These are phyloP conservation scores for Entonaema liquescens DNA, from an alignment of 495 filamentous ascomycete genomes.

Conservation along the genomic window DNA sequence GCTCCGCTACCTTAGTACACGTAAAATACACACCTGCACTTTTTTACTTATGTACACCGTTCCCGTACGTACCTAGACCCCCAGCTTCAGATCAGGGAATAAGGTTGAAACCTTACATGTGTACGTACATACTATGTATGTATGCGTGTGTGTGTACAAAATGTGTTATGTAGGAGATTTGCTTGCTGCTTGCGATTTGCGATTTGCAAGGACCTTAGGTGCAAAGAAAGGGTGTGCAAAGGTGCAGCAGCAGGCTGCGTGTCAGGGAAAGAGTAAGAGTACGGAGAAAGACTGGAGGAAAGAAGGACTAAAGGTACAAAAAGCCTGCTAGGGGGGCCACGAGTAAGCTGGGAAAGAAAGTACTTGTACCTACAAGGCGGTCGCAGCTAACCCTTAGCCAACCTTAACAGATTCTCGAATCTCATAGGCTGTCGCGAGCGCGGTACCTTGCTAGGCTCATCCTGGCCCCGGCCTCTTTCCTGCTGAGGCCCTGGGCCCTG, in stretches of 20 bases:
- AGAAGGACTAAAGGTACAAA: slow-evolving; percentile 11
- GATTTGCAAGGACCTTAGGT: not conserved
- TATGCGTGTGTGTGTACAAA: not conserved
- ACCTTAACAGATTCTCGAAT: slow-evolving; percentile 26
- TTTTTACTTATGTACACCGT: not conserved
- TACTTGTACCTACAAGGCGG: slow-evolving; percentile 33
- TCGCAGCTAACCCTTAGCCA: slow-evolving; percentile 32
- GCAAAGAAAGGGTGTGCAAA: slow-evolving; percentile 2
- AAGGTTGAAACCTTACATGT: not conserved
- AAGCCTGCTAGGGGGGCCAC: slow-evolving; percentile 15
- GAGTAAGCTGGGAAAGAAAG: slow-evolving; percentile 26
- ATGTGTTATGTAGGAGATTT: not conserved
- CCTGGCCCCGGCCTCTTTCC: slow-evolving; percentile 38
- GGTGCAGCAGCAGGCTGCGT: slow-evolving; percentile 25
- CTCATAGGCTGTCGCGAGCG: slow-evolving; percentile 40
- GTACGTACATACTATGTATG: not conserved
- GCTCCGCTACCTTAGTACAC: not conserved
- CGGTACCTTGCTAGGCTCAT: slow-evolving; percentile 46
- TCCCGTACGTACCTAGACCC: not conserved
- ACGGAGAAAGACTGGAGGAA: not conserved
- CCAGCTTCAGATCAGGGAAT: not conserved
- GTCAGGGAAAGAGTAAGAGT: slow-evolving; percentile 10
- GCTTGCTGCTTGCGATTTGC: not conserved
- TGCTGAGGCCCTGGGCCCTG: slow-evolving; percentile 32
- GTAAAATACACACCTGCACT: not conserved